Base-by-base conservation (phyloP, 306 rosid species). In the Dryas drummondii region DNA sequence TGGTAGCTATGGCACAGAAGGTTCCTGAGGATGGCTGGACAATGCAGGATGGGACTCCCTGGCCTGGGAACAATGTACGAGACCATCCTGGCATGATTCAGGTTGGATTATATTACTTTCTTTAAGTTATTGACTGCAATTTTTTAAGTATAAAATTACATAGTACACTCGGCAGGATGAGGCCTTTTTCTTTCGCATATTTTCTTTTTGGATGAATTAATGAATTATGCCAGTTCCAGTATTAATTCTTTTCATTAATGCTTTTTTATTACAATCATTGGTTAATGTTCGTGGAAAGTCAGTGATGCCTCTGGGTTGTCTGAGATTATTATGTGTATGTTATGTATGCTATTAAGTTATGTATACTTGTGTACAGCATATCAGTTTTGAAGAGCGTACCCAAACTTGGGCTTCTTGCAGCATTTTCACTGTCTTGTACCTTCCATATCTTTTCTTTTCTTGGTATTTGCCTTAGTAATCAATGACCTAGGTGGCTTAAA, bases 31-130 rank as follows among this genome's bases (percentile, higher is more conserved):
- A 94, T 56, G 99, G 99, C 68, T 94, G 99, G 99, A 94, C 99
- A 71, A 94, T 94, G 99, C 97, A 92, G 74, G 99, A 94, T 75
- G 99, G 99, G 59, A 88, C 97, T 76, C 97, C 96, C 5, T 94
- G 99, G 99, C 99, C 97, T 12, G 97, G 99, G 70, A 94, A 92
- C 82, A 86, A 90, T 67, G 99, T 94, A 60, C 82, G 99, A 77
- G 97, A 94, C 76, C 99, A 94, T 84, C 99, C 99, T 68, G 97
- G 97, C 85, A 94, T 94, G 99, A 94, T 94, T 92, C 99, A 94
- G 97, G 97, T 94, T 72, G 75, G 82, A 58, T 66, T 66, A 68
- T 72, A 67, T 46, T 71, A 72, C 78, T 26, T 64, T 17, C 48
- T 2, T 13, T 42, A 9, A 47, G n/a, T 71, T 59, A 73, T n/a